Evolutionary conservation across 257 asterid genomes (phyloP).

Genomic region (Anisodus tanguticus): DNA sequence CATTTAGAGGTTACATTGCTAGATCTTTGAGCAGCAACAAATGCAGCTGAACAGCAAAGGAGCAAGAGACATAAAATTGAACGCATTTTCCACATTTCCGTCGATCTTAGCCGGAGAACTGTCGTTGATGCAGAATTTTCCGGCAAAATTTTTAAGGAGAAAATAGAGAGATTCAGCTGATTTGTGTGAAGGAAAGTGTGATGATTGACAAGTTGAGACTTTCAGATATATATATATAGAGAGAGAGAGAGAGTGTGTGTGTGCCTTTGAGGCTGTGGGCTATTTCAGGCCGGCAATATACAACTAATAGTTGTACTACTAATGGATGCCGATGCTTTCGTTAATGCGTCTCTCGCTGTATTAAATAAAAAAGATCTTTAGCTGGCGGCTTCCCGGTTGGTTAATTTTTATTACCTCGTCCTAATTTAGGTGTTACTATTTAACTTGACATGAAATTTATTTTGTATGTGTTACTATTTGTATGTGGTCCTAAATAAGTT

Average conservation of each 20-base stretch:
- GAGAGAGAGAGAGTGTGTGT: background rate
- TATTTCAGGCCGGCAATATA: constrained; percentile 21
- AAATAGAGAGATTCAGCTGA: background rate
- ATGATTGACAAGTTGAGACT: constrained; percentile 17
- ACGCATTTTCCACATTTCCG: constrained; percentile 67
- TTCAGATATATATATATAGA: constrained; percentile 17
- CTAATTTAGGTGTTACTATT: no score
- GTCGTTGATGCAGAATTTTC: background rate
- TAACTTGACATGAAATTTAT: no score
- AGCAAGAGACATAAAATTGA: constrained; percentile 43
- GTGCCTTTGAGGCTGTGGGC: background rate
- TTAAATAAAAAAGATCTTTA: background rate
- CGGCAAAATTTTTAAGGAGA: background rate
- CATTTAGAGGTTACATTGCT: constrained; percentile 44
- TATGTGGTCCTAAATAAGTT: no score
- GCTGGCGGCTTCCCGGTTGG: background rate
- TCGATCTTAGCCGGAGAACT: constrained; percentile 34
- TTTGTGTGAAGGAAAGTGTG: constrained; percentile 2
- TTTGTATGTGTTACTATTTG: no score
- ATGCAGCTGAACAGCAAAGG: constrained; percentile 49
- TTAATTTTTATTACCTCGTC: no score
- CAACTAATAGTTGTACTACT: constrained; percentile 11
- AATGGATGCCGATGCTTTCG: constrained; percentile 30
- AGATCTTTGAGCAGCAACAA: constrained; percentile 73
- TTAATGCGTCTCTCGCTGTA: constrained; percentile 12